Evolutionary conservation across 1,284 basidiomycete genomes (phyloP), one percentile per base, ranked within the genome.

Genomic region (Fomitopsis schrenkii): DNA sequence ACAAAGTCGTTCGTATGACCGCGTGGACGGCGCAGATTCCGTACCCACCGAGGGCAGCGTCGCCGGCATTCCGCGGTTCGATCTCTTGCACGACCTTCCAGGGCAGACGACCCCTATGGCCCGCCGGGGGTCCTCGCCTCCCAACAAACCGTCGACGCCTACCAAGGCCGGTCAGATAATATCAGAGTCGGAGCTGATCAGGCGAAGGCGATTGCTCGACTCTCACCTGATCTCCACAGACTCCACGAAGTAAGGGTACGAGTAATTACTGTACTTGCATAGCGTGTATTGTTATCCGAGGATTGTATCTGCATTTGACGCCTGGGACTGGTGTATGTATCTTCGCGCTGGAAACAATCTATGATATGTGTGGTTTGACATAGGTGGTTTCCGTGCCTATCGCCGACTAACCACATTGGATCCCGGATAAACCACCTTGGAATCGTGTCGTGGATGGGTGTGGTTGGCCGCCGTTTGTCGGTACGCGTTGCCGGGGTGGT

Each of bases 101-200:
- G 57, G 45, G 22, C 55, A 57, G 35, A 30, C 55, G 22, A n/a
- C 30, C 4, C 33, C 53, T 10, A 14, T n/a, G n/a, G 5, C 28
- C 6, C 58, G 42, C 15, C 53, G 59, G 9, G 59, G 56, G 12
- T 19, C 55, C 15, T 60, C 59, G 19, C 59, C 59, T 15, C 33
- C 42, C 1, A 55, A n/a, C 41, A 53, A 48, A 19, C 74, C 59
- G 74, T 30, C 66, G 72, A 59, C 58, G 17, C 58, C 58, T 42
- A 80, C 82, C 64, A 76, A 81, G 75, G 80, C 80, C 45, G 82
- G 87, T 60, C 84, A 87, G 69, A 85, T 88, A 50, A 90, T 91
- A 59, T 80, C 83, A 22, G 91, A 94, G 76, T 85, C 80, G 12
- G 93, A 94, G 76, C 73, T 95, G 70, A 87, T 94, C 84, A 76